These are phyloP conservation scores for Trichosporon coremiiforme DNA, from an alignment of 1,284 basidiomycete genomes.

Conservation along the genomic window DNA sequence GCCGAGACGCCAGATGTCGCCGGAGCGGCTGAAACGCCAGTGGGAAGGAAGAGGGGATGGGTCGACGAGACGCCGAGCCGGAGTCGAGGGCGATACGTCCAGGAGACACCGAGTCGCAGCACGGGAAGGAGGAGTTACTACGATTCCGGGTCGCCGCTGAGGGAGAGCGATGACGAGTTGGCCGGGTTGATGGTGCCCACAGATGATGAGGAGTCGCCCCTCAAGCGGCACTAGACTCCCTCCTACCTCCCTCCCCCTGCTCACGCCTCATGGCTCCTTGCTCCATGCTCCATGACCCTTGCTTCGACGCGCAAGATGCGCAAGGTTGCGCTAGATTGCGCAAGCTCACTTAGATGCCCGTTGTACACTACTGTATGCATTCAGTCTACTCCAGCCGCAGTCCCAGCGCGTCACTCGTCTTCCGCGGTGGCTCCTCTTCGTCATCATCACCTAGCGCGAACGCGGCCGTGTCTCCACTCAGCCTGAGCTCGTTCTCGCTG, in stretches of 20 bases:
- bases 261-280: no score
- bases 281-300: no score
- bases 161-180: conserved; percentile 37
- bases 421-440: conserved; percentile 38
- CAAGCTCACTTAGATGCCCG: no score
- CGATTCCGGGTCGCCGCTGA: not conserved
- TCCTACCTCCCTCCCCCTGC: no score
- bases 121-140: not conserved
- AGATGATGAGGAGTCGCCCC: conserved; percentile 49
- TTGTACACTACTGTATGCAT: conserved; percentile 10
- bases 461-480: not conserved
- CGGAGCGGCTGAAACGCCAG: conserved; percentile 25
- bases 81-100: not conserved
- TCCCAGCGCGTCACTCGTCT: not conserved
- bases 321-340: no score
- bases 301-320: no score
- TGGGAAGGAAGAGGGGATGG: not conserved
- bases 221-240: conserved; percentile 20
- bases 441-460: conserved; percentile 34
- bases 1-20: conserved; percentile 16
- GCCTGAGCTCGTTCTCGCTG: conserved; percentile 8
- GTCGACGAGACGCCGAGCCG: conserved; percentile 23
- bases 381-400: not conserved
- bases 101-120: not conserved
- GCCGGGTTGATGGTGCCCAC: conserved; percentile 53